Percentiles rank a stretch among this genome's conserved stretches.
phyloP scores from a whole-genome alignment of 1,139 yeast genomes.

The Zygotorulaspora mrakii region DNA sequence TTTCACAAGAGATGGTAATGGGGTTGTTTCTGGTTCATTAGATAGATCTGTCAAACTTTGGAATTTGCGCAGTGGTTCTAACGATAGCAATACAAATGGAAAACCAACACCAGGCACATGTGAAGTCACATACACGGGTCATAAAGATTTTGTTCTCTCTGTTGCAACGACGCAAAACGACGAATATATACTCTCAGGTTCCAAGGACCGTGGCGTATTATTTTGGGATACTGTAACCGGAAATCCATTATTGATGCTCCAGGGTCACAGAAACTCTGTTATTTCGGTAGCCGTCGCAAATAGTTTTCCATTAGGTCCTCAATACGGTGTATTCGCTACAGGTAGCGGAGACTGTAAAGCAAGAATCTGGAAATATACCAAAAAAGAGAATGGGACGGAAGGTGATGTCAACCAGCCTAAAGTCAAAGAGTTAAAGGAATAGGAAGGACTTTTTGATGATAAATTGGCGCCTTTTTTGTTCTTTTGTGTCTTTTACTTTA shows the following conservation, averaged over 20 bases:
- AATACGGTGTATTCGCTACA: constrained; percentile 76
- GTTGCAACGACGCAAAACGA: constrained; percentile 95
- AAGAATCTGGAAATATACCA: constrained; percentile 75
- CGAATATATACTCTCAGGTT: constrained; percentile 87
- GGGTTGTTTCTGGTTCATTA: constrained; percentile 89
- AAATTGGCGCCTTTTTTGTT: no score
- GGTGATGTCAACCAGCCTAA: constrained; percentile 14
- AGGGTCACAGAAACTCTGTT: constrained; percentile 95
- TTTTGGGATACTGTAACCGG: constrained; percentile 96
- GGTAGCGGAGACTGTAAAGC: constrained; percentile 99
- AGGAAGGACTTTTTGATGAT: neutral
- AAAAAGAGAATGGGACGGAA: constrained; percentile 13
- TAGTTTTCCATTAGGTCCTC: constrained; percentile 59
- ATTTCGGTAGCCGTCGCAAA: constrained; percentile 89
- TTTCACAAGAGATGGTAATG: constrained; percentile 86
- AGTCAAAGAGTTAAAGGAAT: constrained; percentile 22
- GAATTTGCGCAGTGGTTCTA: constrained; percentile 60
- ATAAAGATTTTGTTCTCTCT: constrained; percentile 90
- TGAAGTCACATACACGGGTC: constrained; percentile 92
- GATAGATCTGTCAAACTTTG: constrained; percentile 96
- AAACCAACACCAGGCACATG: constrained; percentile 52
- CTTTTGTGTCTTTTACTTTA: constrained; percentile 1
- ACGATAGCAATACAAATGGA: constrained; percentile 40
- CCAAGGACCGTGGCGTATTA: constrained; percentile 94
- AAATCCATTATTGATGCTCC: constrained; percentile 90